Evolutionary conservation across 192 early-diverging fungal genomes (phyloP), one percentile per base, ranked within the genome.

Genomic region (Entophlyctis helioformis): DNA sequence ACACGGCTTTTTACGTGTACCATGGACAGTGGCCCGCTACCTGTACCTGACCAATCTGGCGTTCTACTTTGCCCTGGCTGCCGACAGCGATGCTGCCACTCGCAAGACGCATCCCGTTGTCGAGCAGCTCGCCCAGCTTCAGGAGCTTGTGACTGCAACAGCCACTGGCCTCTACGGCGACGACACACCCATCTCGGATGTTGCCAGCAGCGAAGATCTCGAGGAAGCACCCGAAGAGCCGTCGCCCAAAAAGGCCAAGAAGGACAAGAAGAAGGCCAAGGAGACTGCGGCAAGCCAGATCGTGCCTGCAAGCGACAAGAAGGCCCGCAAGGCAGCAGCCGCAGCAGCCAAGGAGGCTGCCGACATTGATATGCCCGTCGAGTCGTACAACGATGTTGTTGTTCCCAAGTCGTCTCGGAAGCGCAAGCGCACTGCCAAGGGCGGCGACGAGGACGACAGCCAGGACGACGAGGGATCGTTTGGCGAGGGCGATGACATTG

Each of bases 21-120:
- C 13, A 4, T 44, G 21, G 21, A 32, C 23, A 67, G 65, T 50
- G 5, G 39, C 66, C n/a, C 31, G 84, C 20, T 68, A 82, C 56
- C 76, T 78, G 48, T 93, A 91, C 50, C 59, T 93, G 48, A 86
- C 82, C 51, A 96, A 96, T 56, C 72, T 93, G 48, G 74, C 89
- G 5, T 92, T 90, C 48, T 90, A 88, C 53, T 67, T 96, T 44
- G 76, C 74, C 1, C 45, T 88, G 11, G 59, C 59, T 11, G 50
- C 50, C 72, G 83, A 72, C 65, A 36, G 47, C 31, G 58, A 81
- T 36, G 54, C 87, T 21, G n/a, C n/a, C n/a, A n/a, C n/a, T n/a
- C n/a, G n/a, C n/a, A 80, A 72, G 21, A 63, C 76, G 35, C 92
- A 96, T 57, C 92, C 89, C 11, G 85, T 89, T n/a, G 82, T 88